These are phyloP conservation scores for Nadsonia commutata DNA, from an alignment of 1,139 yeast genomes.

Conservation along the genomic window DNA sequence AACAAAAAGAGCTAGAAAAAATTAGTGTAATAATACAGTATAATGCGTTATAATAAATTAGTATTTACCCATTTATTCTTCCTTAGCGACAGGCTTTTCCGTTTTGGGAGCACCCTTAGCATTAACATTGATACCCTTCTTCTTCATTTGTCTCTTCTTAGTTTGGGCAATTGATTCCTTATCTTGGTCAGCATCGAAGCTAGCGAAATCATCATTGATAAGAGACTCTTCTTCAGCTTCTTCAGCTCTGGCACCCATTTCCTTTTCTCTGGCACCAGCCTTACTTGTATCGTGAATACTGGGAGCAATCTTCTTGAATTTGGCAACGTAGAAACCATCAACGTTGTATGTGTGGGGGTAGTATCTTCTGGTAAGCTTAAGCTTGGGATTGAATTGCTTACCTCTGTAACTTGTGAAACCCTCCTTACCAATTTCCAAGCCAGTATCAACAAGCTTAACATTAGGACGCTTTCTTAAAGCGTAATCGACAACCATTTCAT, in stretches of 20 bases:
- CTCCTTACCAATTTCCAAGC: slow-evolving; percentile 88
- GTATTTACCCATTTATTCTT: slow-evolving; percentile 2
- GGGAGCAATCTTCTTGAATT: slow-evolving; percentile 80
- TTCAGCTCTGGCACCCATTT: slow-evolving; percentile 63
- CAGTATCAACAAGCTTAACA: slow-evolving; percentile 86
- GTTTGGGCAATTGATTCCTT: slow-evolving; percentile 59
- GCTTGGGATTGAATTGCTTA: slow-evolving; percentile 65
- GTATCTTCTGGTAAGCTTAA: slow-evolving; percentile 79
- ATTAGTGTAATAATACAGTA: background rate
- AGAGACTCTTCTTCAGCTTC: slow-evolving; percentile 58
- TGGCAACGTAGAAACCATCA: slow-evolving; percentile 96
- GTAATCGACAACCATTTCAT: slow-evolving; percentile 97
- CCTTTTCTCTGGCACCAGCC: slow-evolving; percentile 85
- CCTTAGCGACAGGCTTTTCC: background rate
- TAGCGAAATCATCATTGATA: slow-evolving; percentile 74
- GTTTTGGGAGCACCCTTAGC: slow-evolving; percentile 17
- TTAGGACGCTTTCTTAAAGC: slow-evolving; percentile 94
- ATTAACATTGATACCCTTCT: slow-evolving; percentile 68
- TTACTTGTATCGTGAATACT: slow-evolving; percentile 51
- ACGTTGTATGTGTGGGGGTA: slow-evolving; percentile 98
- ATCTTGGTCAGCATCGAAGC: slow-evolving; percentile 67
- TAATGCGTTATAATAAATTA: background rate
- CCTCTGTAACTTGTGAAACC: slow-evolving; percentile 93
- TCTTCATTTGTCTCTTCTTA: slow-evolving; percentile 55
- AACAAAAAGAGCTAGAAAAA: background rate